These are phyloP conservation scores for Phytophthora rubi DNA, from an alignment of 352 stramenopile species.

Conservation along the genomic window DNA sequence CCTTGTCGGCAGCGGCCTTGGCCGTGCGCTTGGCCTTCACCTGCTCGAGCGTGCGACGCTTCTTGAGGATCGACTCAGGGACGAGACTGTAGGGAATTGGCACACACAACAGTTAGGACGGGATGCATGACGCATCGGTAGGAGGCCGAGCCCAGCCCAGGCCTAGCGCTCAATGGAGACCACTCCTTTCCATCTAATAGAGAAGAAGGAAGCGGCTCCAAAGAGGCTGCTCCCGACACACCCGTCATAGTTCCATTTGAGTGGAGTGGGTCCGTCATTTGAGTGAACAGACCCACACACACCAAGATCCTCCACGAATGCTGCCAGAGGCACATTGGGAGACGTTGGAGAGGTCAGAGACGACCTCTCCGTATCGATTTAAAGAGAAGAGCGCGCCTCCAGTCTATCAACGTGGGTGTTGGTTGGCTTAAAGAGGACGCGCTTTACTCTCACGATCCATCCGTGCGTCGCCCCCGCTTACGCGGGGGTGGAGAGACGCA, in stretches of 20 bases:
- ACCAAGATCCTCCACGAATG: conserved; percentile 86
- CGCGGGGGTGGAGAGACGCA: conserved; percentile 28
- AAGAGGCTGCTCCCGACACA: conserved; percentile 52
- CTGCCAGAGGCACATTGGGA: conserved; percentile 78
- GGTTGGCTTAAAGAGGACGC: not conserved
- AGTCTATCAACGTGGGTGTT: not conserved
- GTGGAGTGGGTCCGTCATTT: conserved; percentile 59
- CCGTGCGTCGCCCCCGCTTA: conserved; percentile 42
- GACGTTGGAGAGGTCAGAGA: conserved; percentile 48
- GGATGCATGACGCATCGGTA: conserved; percentile 59
- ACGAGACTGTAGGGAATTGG: conserved; percentile 67
- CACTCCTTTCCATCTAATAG: conserved; percentile 5
- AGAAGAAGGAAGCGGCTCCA: not conserved
- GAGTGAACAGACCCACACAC: conserved; percentile 57
- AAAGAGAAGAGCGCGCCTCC: conserved; percentile 70
- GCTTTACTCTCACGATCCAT: conserved; percentile 90
- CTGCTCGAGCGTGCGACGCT: conserved; percentile 88
- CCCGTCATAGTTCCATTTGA: conserved; percentile 90
- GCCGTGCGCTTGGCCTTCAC: conserved; percentile 87
- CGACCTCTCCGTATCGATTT: conserved; percentile 78
- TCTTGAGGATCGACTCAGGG: conserved; percentile 92
- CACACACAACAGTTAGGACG: conserved; percentile 65
- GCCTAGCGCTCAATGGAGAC: not conserved
- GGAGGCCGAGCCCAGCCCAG: conserved; percentile 2
- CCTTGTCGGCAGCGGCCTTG: conserved; percentile 80